Base-by-base conservation (phyloP, 1,139 yeast species). In the Yamadazyma aaseri region DNA sequence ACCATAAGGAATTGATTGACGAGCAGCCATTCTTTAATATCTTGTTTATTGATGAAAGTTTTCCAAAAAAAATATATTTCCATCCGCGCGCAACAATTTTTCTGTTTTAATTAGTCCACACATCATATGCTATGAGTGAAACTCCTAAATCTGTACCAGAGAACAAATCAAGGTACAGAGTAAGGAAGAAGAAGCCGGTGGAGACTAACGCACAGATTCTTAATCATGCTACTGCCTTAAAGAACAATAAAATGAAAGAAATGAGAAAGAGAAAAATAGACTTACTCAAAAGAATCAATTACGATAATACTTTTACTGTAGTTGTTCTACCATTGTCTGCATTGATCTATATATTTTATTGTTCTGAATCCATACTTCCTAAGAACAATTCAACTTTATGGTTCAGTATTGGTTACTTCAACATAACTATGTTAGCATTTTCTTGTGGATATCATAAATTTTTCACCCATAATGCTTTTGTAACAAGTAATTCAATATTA, bases 391-490 rank as follows among this genome's bases (percentile, higher is more conserved):
- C 33, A 3, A 66, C 73, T 2, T 39, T 63, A 12, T 53, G 58
- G 46, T 65, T 68, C 37, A 46, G 62, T 6, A 45, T 60, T 27
- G 34, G 53, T 22, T 70, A 70, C 41, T 67, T 58, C 46, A 58
- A 66, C 45, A 40, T 66, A 38, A 63, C 73, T 13, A 41, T 68
- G 35, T 47, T 70, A 31, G 60, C 72, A 17, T 70, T 70, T 47
- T 61, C 71, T 3, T 43, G 62, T 10, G 75, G 75, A 1, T 70
- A 70, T 48, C 76, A 70, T 51, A 68, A 66, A 42, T 65, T 61
- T 44, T 69, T 65, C 47, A 71, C 85, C 2, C 90, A 82, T 48
- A 71, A 73, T 38, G 59, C 85, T 3, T 79, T 79, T 50, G 54
- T 59, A 22, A 56, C 65, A 6, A 48, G 63, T 15, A 58, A 55